Percentiles rank a stretch among this genome's conserved stretches.
phyloP scores from a whole-genome alignment of 1,284 basidiomycete genomes.

The Uromyces viciae-fabae region DNA sequence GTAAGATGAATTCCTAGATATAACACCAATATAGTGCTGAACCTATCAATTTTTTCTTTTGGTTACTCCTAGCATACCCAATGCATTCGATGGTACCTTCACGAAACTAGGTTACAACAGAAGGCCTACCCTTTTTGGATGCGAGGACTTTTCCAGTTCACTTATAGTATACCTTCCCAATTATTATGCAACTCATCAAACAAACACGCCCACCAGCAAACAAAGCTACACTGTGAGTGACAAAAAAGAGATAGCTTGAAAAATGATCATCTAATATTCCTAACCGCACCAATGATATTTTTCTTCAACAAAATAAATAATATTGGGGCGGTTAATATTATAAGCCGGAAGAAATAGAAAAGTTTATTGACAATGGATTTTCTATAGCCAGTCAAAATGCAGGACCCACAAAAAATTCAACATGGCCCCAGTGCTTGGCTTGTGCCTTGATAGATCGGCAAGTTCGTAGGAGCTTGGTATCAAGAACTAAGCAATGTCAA shows the following conservation, averaged over 20 bases:
- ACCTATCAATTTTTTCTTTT: neutral
- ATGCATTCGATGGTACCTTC: constrained; percentile 36
- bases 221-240: constrained; percentile 19
- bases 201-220: constrained; percentile 18
- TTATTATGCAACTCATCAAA: constrained; percentile 29
- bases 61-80: constrained; percentile 30
- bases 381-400: constrained; percentile 32
- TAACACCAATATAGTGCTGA: neutral
- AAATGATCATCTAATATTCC: neutral
- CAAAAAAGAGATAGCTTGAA: neutral
- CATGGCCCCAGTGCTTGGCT: constrained; percentile 31
- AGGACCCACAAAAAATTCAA: constrained; percentile 18
- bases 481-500: constrained; percentile 37
- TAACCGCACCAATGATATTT: neutral
- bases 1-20: no score
- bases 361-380: constrained; percentile 33
- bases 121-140: constrained; percentile 39
- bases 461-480: neutral
- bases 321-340: no score
- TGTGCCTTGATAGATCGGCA: constrained; percentile 42
- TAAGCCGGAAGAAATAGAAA: constrained; percentile 29
- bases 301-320: neutral
- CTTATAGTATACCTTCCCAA: constrained; percentile 40
- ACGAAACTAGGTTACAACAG: constrained; percentile 18
- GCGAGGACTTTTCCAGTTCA: neutral